Conservation (phyloP, 2,329 filamentous ascomycete genomes). For the Periconia macrospinosa region DNA sequence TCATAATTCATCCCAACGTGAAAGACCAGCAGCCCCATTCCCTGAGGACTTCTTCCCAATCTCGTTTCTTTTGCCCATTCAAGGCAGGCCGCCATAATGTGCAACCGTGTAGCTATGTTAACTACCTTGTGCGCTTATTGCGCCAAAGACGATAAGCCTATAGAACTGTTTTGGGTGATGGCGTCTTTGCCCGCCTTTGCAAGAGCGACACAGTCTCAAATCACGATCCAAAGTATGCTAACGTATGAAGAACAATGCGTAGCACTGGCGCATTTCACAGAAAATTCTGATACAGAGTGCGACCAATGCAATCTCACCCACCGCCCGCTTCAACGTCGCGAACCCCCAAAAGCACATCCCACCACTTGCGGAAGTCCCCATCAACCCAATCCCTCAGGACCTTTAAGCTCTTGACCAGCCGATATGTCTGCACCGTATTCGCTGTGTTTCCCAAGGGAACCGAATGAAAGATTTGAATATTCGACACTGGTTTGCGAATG, state of each 20-base stretch:
- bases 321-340: constrained; percentile 4
- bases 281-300: constrained; percentile 1
- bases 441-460: constrained; percentile 13
- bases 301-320: constrained; percentile 8
- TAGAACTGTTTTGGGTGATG: too few relatives aligned
- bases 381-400: constrained; percentile 12
- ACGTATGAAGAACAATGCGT: not conserved
- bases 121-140: too few relatives aligned
- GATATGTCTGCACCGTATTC: constrained; percentile 16
- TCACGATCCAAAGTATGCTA: constrained; percentile 1
- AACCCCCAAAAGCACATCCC: constrained; percentile 13
- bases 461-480: constrained; percentile 16
- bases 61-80: constrained; percentile 28
- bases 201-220: constrained; percentile 2
- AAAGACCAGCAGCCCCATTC: constrained; percentile 42
- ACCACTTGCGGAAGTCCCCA: constrained; percentile 10
- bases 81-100: constrained; percentile 36
- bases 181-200: too few relatives aligned
- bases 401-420: constrained; percentile 15
- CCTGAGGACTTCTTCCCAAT: constrained; percentile 40
- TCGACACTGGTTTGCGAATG: constrained; percentile 10
- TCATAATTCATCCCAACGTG: constrained; percentile 28
- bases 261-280: not conserved
- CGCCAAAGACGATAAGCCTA: too few relatives aligned
- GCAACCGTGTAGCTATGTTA: too few relatives aligned